phyloP scores from a whole-genome alignment of 805 yeast species.

The Lipomyces mesembrius region DNA sequence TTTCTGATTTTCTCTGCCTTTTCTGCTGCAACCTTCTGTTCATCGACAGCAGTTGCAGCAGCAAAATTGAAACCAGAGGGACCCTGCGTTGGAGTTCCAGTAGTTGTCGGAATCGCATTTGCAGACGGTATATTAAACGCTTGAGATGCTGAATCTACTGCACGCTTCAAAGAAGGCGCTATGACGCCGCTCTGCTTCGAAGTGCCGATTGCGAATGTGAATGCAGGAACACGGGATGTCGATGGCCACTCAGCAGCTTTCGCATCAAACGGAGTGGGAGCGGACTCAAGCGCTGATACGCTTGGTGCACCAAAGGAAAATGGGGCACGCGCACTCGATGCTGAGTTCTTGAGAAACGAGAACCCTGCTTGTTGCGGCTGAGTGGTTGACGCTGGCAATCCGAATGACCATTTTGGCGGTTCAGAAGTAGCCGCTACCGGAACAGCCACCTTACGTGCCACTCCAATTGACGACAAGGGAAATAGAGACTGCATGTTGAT shows the following conservation, averaged over 20 bases:
- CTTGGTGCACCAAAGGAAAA: constrained; percentile 7
- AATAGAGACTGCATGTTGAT: constrained; percentile 17
- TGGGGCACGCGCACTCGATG: not conserved
- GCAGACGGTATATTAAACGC: not conserved
- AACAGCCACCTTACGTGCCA: not conserved
- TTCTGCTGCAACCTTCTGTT: constrained; percentile 7
- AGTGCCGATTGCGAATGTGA: not conserved
- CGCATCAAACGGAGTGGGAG: not conserved
- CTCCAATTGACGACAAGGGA: constrained; percentile 11
- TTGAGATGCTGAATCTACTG: not conserved
- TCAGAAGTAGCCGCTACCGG: not conserved
- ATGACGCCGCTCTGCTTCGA: not conserved
- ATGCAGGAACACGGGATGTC: not conserved
- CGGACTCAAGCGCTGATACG: not conserved
- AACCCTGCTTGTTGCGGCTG: not conserved
- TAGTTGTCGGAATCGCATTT: not conserved
- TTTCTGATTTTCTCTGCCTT: constrained; percentile 12
- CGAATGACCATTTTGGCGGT: not conserved
- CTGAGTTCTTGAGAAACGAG: not conserved
- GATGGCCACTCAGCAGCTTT: not conserved
- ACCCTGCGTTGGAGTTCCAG: not conserved
- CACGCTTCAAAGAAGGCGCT: not conserved
- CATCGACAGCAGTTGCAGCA: not conserved
- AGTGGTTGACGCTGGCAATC: constrained; percentile 11
- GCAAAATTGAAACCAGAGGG: not conserved